These are phyloP conservation scores for Rhinocladiella mackenziei DNA, from an alignment of 2,329 filamentous ascomycete genomes.

Conservation along the genomic window DNA sequence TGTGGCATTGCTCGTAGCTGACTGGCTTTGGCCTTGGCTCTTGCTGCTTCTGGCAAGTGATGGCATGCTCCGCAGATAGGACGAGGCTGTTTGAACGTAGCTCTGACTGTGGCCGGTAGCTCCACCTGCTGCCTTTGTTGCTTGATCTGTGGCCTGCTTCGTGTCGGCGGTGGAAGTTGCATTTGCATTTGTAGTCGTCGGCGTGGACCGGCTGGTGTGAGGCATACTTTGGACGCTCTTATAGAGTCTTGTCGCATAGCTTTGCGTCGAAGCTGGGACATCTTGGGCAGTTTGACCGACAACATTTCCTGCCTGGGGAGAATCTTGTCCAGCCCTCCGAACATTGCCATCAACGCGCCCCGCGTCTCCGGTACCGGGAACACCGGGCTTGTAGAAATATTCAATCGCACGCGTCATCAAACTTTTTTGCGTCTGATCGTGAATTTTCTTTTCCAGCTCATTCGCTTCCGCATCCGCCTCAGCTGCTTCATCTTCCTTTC, in stretches of 20 bases:
- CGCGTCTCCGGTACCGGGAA: conserved; percentile 26
- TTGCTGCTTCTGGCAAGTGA: conserved; percentile 12
- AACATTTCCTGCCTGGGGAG: conserved; percentile 12
- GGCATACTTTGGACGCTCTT: conserved; percentile 27
- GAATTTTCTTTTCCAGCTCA: conserved; percentile 28
- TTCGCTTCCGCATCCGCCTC: conserved; percentile 30
- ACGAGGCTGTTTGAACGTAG: conserved; percentile 26
- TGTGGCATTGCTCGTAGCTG: conserved; percentile 23
- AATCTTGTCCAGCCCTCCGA: conserved; percentile 15
- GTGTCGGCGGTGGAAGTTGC: conserved; percentile 11
- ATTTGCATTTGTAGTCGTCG: conserved; percentile 7
- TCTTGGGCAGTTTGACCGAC: conserved; percentile 19
- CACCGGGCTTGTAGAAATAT: conserved; percentile 29
- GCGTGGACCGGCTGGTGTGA: conserved; percentile 13
- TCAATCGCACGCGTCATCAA: conserved; percentile 28
- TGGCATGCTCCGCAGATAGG: conserved; percentile 24
- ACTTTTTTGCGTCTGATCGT: conserved; percentile 31
- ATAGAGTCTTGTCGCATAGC: conserved; percentile 20
- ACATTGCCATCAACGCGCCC: conserved; percentile 22
- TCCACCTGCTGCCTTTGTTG: conserved; percentile 8
- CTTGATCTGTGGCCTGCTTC: conserved; percentile 9
- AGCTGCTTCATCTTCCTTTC: conserved; percentile 29
- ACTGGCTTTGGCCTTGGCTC: conserved; percentile 30
- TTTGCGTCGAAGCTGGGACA: conserved; percentile 15
- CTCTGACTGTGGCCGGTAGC: conserved; percentile 13